phyloP scores from a whole-genome alignment of 2,329 filamentous ascomycete species.

The Trichoderma harzianum region DNA sequence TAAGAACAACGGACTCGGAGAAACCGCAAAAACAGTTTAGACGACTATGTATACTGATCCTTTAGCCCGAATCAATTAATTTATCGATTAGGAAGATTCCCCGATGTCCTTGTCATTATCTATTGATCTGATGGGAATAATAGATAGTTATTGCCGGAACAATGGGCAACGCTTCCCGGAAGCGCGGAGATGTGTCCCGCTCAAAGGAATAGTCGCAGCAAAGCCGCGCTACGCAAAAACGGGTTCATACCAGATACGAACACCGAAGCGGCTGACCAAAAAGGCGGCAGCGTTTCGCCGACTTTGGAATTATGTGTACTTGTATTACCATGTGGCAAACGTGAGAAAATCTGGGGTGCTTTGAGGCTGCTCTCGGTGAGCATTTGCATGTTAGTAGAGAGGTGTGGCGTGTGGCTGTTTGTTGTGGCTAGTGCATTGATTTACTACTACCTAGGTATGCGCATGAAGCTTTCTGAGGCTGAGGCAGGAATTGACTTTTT shows the following conservation, averaged over 20 bases:
- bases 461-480: neutral
- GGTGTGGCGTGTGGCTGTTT: neutral
- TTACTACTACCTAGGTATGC: neutral
- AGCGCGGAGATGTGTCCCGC: neutral
- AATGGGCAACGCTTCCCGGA: neutral
- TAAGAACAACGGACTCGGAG: neutral
- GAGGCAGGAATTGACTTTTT: neutral
- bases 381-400: neutral
- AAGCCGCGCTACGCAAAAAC: neutral
- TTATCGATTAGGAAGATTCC: neutral
- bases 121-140: neutral
- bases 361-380: neutral
- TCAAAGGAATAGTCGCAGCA: too few relatives aligned
- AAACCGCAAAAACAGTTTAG: neutral
- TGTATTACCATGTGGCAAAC: neutral
- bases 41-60: neutral
- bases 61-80: neutral
- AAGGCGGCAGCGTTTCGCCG: neutral
- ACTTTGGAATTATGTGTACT: neutral
- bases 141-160: neutral
- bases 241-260: neutral
- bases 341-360: neutral
- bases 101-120: neutral
- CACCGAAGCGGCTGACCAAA: neutral
- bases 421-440: neutral